Conservation (phyloP, 139 green algal species). For the Gonium pectorale region DNA sequence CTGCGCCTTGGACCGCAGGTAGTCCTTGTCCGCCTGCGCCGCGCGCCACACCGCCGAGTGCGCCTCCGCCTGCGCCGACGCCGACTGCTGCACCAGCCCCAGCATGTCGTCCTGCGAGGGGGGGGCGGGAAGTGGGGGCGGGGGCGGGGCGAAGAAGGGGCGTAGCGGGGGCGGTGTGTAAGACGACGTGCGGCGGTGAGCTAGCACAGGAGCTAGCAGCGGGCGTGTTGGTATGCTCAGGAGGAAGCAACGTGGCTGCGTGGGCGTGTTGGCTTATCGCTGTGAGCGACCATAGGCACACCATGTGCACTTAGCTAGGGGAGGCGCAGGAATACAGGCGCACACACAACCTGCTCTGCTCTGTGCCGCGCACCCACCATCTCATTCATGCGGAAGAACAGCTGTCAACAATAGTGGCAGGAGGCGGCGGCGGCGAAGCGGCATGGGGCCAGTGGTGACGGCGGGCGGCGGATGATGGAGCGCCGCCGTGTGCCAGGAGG, state of each 20-base stretch:
- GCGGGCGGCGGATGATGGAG: too few relatives aligned
- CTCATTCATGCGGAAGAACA: slow-evolving; percentile 43
- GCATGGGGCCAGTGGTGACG: too few relatives aligned
- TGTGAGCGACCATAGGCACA: too few relatives aligned
- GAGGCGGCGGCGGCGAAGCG: too few relatives aligned
- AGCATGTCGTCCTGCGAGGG: slow-evolving; percentile 38
- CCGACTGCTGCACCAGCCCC: slow-evolving; percentile 1
- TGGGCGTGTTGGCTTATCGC: too few relatives aligned
- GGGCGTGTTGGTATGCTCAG: too few relatives aligned
- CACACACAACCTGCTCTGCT: not conserved
- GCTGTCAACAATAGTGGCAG: not conserved
- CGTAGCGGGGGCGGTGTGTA: not conserved
- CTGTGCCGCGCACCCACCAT: slow-evolving; percentile 34
- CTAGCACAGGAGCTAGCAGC: too few relatives aligned
- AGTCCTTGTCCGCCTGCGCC: slow-evolving; percentile 30
- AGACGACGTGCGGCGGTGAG: too few relatives aligned
- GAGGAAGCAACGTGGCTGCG: too few relatives aligned
- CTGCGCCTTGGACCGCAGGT: slow-evolving; percentile 23
- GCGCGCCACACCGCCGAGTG: slow-evolving; percentile 19
- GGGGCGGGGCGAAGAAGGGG: not conserved
- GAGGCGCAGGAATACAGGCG: not conserved
- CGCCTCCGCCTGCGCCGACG: not conserved
- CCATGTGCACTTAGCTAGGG: too few relatives aligned
- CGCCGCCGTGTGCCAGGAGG: too few relatives aligned
- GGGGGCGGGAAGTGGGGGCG: not conserved